Evolutionary conservation across 2,329 filamentous ascomycete genomes (phyloP).

Genomic region (Pseudogymnoascus sp.): DNA sequence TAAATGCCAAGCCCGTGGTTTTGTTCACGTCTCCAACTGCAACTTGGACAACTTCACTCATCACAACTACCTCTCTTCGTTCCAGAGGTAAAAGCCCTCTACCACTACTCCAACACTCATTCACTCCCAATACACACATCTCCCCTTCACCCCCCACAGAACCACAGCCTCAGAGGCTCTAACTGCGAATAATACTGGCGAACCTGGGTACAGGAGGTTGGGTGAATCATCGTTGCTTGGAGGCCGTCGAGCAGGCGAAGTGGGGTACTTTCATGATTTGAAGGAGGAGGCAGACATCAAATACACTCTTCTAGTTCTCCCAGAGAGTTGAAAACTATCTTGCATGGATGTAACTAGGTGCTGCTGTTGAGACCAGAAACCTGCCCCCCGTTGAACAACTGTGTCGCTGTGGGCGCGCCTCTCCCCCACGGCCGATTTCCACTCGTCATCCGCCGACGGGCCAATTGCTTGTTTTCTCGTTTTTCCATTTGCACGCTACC

Average conservation of each 20-base stretch:
- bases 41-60: not conserved
- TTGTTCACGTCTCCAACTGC: not conserved
- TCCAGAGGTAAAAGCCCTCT: not conserved
- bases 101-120: not conserved
- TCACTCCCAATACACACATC: not conserved
- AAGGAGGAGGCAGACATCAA: constrained; percentile 23
- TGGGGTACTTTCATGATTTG: not conserved
- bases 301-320: constrained; percentile 32
- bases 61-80: not conserved
- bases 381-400: not conserved
- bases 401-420: not conserved
- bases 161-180: not conserved
- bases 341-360: constrained; percentile 32
- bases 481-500: not conserved
- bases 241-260: constrained; percentile 1
- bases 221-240: constrained; percentile 5
- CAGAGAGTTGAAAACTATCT: constrained; percentile 26
- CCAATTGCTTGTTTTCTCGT: constrained; percentile 2
- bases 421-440: not conserved
- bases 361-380: constrained; percentile 19
- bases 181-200: not conserved
- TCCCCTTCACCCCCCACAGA: not conserved
- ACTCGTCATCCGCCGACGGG: not conserved
- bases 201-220: not conserved
- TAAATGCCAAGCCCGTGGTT: not conserved